A percentile compares a stretch with the other conserved stretches of the same genome.
phyloP scores from a whole-genome alignment of 2,329 filamentous ascomycete species.

The Catunica adiposa region DNA sequence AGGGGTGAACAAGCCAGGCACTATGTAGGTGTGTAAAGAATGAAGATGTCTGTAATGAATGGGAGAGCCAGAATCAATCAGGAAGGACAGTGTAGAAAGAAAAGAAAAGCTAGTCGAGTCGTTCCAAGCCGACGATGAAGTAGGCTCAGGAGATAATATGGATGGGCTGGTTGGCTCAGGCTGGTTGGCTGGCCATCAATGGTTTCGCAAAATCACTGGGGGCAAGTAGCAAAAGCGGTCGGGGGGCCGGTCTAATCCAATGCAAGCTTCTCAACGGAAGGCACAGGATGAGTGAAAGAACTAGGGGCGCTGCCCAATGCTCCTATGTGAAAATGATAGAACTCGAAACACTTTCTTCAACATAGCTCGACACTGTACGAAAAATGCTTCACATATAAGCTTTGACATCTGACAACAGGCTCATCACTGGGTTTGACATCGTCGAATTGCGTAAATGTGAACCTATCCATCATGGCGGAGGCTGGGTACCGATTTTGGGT shows the following conservation, averaged over 20 bases:
- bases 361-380: no score
- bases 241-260: slow-evolving; percentile 2
- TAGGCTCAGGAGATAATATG: slow-evolving; percentile 3
- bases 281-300: background rate
- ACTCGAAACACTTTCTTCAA: no score
- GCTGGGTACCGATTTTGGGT: no score
- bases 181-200: background rate
- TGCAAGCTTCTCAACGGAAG: background rate
- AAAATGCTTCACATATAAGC: background rate
- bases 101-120: background rate
- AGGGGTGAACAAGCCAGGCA: background rate
- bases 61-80: no score
- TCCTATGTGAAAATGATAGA: background rate
- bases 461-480: no score
- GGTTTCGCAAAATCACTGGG: background rate
- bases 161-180: background rate
- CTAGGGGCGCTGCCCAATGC: slow-evolving; percentile 6
- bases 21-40: background rate
- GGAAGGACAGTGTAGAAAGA: no score
- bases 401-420: slow-evolving; percentile 3
- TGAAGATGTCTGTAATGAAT: background rate
- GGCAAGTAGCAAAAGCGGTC: background rate
- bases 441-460: no score
- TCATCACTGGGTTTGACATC: no score
- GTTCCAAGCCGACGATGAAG: background rate